These are phyloP conservation scores for Clathrus columnatus DNA, from an alignment of 768 basidiomycete genomes.

Conservation along the genomic window DNA sequence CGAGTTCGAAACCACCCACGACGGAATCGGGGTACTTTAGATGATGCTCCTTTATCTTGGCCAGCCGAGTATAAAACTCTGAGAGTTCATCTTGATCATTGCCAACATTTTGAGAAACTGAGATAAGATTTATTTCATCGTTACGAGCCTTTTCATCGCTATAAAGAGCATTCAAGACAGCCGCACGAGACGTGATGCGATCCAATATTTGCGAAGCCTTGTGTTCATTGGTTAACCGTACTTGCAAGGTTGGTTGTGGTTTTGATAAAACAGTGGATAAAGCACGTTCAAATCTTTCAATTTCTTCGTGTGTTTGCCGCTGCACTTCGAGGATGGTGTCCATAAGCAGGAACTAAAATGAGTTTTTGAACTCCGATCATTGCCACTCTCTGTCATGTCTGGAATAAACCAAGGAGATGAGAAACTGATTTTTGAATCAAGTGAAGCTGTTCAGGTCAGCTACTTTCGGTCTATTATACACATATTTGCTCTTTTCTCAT, in stretches of 20 bases:
- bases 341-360: conserved; percentile 40
- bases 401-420: conserved; percentile 85
- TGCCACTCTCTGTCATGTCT: conserved; percentile 40
- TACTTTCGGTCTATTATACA: neutral
- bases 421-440: conserved; percentile 84
- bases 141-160: conserved; percentile 67
- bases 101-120: conserved; percentile 36
- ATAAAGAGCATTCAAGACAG: conserved; percentile 63
- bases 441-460: conserved; percentile 62
- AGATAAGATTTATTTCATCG: conserved; percentile 55
- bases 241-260: conserved; percentile 52
- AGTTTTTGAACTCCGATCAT: conserved; percentile 49
- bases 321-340: conserved; percentile 93
- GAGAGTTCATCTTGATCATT: conserved; percentile 57
- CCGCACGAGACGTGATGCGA: conserved; percentile 64
- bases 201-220: conserved; percentile 84
- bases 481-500: neutral
- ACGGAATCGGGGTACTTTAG: conserved; percentile 88
- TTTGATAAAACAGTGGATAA: conserved; percentile 77
- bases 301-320: conserved; percentile 91
- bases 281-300: conserved; percentile 84
- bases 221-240: conserved; percentile 69
- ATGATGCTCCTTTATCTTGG: conserved; percentile 94
- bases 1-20: conserved; percentile 74
- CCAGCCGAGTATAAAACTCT: conserved; percentile 94